These are phyloP conservation scores for Termitomyces sp. DNA, from an alignment of 768 basidiomycete genomes.

Conservation along the genomic window DNA sequence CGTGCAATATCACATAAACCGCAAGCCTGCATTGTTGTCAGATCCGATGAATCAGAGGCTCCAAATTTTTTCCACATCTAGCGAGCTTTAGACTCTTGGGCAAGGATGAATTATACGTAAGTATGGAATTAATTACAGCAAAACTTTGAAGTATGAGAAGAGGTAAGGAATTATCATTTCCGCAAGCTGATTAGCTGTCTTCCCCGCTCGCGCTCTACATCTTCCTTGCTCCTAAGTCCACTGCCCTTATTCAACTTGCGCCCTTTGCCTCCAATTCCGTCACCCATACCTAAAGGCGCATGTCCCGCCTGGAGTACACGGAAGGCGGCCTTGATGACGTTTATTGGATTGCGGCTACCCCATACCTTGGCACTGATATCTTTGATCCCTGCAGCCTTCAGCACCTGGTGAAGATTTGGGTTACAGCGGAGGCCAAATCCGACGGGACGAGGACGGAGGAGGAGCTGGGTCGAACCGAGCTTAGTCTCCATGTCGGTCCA, in stretches of 20 bases:
- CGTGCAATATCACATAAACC: neutral
- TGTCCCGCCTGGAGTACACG: slow-evolving; percentile 83
- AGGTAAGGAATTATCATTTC: slow-evolving; percentile 27
- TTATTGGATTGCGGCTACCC: slow-evolving; percentile 83
- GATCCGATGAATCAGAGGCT: neutral
- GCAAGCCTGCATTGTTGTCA: neutral
- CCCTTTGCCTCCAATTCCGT: slow-evolving; percentile 72
- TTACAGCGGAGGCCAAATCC: slow-evolving; percentile 93
- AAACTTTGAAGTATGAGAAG: neutral
- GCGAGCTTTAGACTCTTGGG: neutral
- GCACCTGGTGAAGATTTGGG: slow-evolving; percentile 81
- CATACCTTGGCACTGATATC: slow-evolving; percentile 94
- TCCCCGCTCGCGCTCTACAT: slow-evolving; percentile 80
- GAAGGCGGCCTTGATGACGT: slow-evolving; percentile 82
- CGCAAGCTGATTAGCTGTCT: slow-evolving; percentile 67
- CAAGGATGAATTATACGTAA: neutral
- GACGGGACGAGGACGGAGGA: slow-evolving; percentile 76
- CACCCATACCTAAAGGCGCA: slow-evolving; percentile 75
- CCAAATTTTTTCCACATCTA: neutral
- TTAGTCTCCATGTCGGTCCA: slow-evolving; percentile 89
- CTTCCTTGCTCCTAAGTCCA: slow-evolving; percentile 61
- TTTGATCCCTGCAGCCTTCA: slow-evolving; percentile 92
- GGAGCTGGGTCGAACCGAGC: slow-evolving; percentile 76
- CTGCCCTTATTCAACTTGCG: slow-evolving; percentile 68
- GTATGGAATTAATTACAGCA: slow-evolving; percentile 2